Evolutionary conservation across 75 land plant genomes (phyloP).

Genomic region (Cryptomeria japonica): DNA sequence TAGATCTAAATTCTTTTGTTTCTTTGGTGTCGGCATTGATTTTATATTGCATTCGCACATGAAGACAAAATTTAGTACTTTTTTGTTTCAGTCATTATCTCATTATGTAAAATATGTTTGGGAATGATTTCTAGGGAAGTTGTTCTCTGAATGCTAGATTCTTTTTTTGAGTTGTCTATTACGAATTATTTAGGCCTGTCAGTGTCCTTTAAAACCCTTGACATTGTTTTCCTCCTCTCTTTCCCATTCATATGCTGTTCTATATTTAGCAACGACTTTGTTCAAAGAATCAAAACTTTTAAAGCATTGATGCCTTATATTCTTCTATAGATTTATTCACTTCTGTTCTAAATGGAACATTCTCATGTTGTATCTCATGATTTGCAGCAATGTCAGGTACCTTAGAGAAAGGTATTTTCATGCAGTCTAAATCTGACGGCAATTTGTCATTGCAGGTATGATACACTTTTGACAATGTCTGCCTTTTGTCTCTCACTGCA

Average conservation of each 20-base stretch:
- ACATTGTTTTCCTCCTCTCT: background rate
- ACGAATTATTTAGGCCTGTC: background rate
- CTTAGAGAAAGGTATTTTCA: conserved; percentile 50
- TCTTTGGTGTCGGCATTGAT: background rate
- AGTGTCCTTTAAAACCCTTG: background rate
- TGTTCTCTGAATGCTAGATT: background rate
- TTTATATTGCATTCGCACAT: background rate
- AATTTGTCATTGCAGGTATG: conserved; percentile 50
- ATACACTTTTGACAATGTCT: background rate
- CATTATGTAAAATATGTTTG: background rate
- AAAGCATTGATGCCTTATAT: background rate
- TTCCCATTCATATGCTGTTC: background rate
- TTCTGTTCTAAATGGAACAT: background rate
- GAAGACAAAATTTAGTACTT: background rate
- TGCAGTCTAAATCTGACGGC: conserved; percentile 19
- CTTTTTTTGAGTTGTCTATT: background rate
- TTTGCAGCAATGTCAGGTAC: conserved; percentile 44
- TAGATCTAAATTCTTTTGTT: background rate
- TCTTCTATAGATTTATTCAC: background rate
- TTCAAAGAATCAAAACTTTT: background rate
- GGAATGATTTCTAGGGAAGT: background rate
- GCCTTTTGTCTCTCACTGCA: background rate
- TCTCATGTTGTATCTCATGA: conserved; percentile 6
- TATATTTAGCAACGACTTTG: background rate
- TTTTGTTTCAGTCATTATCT: too few relatives aligned